Conservation (phyloP, 2,329 filamentous ascomycete species). For the Verticillium zaregamsianum region DNA sequence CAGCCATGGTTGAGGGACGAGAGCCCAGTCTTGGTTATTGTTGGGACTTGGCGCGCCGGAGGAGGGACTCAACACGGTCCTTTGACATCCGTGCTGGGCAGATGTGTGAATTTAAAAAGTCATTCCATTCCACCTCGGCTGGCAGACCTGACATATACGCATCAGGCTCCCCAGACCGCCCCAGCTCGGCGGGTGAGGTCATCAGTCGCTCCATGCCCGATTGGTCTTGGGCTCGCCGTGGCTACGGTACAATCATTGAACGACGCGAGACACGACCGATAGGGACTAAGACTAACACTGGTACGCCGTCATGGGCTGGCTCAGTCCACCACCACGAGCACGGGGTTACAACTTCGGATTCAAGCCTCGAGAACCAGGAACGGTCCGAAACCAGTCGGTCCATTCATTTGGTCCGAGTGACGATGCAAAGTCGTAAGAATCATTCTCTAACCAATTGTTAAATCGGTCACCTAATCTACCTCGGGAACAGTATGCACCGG, state of each 20-base stretch:
- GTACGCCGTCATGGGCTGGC: too few species aligned
- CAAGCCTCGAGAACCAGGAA: too few species aligned
- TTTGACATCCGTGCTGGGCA: not conserved
- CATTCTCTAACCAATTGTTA: not conserved
- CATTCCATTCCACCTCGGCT: not conserved
- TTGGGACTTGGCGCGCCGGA: not conserved
- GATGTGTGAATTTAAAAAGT: not conserved
- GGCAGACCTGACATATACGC: not conserved
- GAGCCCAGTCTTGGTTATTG: not conserved
- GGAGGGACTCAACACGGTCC: not conserved
- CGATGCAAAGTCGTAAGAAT: not conserved
- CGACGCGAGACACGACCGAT: too few species aligned
- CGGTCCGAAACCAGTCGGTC: too few species aligned
- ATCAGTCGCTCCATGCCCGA: not conserved
- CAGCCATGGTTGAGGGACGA: not conserved
- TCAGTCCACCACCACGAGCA: too few species aligned
- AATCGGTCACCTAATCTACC: not conserved
- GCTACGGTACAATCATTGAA: not conserved
- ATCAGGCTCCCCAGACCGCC: not conserved
- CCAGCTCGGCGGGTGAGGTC: not conserved
- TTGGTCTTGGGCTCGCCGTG: not conserved
- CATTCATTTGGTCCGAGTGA: too few species aligned
- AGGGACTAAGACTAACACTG: too few species aligned
- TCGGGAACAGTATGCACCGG: not conserved
- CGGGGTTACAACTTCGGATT: too few species aligned